Evolutionary conservation across 257 asterid species (phyloP), one percentile per base, ranked within the genome.

Genomic region (Nyctanthes arbortristis): DNA sequence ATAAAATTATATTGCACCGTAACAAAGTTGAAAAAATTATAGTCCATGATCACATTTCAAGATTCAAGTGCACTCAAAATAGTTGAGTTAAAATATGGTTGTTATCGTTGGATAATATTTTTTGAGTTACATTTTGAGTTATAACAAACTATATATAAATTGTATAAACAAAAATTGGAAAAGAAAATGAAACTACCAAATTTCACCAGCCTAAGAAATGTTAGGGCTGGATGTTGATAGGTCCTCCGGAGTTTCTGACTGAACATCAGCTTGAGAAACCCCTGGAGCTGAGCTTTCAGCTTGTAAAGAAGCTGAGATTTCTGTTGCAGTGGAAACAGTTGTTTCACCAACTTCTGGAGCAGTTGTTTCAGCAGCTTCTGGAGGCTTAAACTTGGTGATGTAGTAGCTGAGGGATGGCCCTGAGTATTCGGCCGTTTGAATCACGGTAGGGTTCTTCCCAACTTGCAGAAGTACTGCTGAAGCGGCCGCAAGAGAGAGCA

Each of bases 371-470:
- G n/a, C n/a, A n/a, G n/a, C n/a, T n/a, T n/a, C n/a, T 0, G 72
- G 40, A 2, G 96, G 87, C 74, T 82, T 87, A 61, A 93, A 84
- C 88, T 89, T 86, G 63, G 67, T 89, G 77, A 93, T 87, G 68
- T 91, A 91, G 77, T 93, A 93, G 79, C 87, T 84, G 34, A 93
- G 96, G 40, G 99, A 82, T 24, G 97, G 96, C 4, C 98, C 98
- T 0, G 91, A 80, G 80, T 91, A 93, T 22, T 80, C 88, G 7
- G 79, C 40, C 2, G 89, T 71, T 74, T 81, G 87, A 49, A 82
- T 62, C 20, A 33, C 73, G 10, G 88, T 77, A 24, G 85, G 79
- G 56, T 64, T 83, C 74, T 65, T 93, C 71, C 88, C 88, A n/a
- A 87, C 92, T 75, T 76, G 96, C 61, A 93, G 80, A 73, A 93